phyloP scores from a whole-genome alignment of 257 asterid genomes.

The Salvia rosmarinus region DNA sequence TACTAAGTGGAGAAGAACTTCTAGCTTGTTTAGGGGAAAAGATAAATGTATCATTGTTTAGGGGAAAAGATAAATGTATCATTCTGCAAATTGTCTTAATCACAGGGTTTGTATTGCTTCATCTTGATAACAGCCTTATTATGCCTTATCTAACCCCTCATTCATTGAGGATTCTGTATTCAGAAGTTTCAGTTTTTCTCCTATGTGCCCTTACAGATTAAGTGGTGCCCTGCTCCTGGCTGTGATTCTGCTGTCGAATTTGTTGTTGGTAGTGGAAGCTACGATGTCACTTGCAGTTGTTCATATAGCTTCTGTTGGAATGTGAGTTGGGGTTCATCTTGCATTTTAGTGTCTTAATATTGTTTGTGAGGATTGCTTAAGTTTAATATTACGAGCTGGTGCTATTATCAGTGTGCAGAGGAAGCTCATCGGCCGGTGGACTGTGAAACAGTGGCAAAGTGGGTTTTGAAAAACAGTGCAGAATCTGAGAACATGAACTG shows the following conservation, averaged over 20 bases:
- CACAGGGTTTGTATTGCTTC: slow-evolving; percentile 3
- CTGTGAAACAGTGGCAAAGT: slow-evolving; percentile 88
- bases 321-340: slow-evolving; percentile 59
- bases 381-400: slow-evolving; percentile 35
- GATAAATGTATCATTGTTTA: too few species aligned
- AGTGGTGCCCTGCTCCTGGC: slow-evolving; percentile 99
- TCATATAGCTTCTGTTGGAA: slow-evolving; percentile 96
- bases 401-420: slow-evolving; percentile 78
- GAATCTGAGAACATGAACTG: slow-evolving; percentile 99
- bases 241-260: slow-evolving; percentile 91
- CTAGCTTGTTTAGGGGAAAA: too few species aligned
- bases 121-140: slow-evolving; percentile 17
- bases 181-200: not conserved
- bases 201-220: slow-evolving; percentile 58
- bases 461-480: slow-evolving; percentile 96
- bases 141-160: slow-evolving; percentile 11
- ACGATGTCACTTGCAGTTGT: slow-evolving; percentile 92
- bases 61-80: too few species aligned
- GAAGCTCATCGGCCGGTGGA: slow-evolving; percentile 99
- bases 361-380: slow-evolving; percentile 27
- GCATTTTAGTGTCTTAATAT: slow-evolving; percentile 20
- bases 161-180: slow-evolving; percentile 2
- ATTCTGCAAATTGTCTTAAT: slow-evolving; percentile 18
- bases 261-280: slow-evolving; percentile 92
- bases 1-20: not conserved